phyloP scores from a whole-genome alignment of 352 stramenopile genomes.

The Phytophthora sojae region DNA sequence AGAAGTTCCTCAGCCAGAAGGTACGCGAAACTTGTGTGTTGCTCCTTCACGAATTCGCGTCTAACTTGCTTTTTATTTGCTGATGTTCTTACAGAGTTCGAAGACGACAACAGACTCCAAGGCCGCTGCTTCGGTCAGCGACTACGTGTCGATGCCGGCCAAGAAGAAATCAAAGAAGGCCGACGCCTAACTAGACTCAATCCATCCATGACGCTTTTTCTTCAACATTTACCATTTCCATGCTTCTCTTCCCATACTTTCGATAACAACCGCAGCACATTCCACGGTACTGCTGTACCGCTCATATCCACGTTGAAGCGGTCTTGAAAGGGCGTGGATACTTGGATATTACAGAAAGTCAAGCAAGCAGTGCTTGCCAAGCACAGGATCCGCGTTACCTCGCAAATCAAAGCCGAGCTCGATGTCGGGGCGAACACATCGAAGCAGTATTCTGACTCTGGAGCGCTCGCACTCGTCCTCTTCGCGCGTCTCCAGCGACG shows the following conservation, averaged over 20 bases:
- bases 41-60: neutral
- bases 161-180: constrained; percentile 60
- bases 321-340: constrained; percentile 37
- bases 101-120: constrained; percentile 47
- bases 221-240: constrained; percentile 1
- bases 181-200: constrained; percentile 40
- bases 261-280: neutral
- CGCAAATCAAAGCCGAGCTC: constrained; percentile 30
- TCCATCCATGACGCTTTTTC: constrained; percentile 17
- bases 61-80: constrained; percentile 15
- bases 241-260: neutral
- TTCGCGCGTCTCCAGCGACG: constrained; percentile 4
- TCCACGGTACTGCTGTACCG: constrained; percentile 17
- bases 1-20: constrained; percentile 85
- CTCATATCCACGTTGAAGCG: constrained; percentile 21
- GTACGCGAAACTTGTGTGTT: constrained; percentile 35
- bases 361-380: neutral
- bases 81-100: constrained; percentile 33
- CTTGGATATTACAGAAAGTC: constrained; percentile 37
- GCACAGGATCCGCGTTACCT: constrained; percentile 24
- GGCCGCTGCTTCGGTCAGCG: constrained; percentile 50
- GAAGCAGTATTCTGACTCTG: constrained; percentile 1
- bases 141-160: constrained; percentile 71
- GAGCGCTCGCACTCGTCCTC: constrained; percentile 5
- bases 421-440: constrained; percentile 20